These are phyloP conservation scores for Aspergillus panamensis DNA, from an alignment of 495 filamentous ascomycete species.

Conservation along the genomic window DNA sequence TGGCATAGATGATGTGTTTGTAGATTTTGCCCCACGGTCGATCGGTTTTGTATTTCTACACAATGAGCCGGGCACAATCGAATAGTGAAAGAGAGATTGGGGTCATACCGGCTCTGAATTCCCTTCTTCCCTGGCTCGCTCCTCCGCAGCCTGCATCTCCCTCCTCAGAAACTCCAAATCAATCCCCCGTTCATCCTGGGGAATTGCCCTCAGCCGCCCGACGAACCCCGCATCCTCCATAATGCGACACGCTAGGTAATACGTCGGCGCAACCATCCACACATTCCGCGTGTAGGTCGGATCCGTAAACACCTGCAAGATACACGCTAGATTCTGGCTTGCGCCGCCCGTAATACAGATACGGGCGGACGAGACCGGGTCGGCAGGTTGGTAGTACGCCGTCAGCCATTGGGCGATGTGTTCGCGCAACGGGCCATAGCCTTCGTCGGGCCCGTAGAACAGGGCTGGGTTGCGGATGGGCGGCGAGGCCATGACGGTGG, in stretches of 20 bases:
- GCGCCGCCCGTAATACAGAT: slow-evolving; percentile 83
- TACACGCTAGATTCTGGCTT: slow-evolving; percentile 66
- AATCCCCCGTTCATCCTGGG: slow-evolving; percentile 71
- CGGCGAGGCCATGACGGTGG: slow-evolving; percentile 54
- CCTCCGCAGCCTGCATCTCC: slow-evolving; percentile 40
- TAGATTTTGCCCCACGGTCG: slow-evolving; percentile 64
- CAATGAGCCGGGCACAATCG: neutral
- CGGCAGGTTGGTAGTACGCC: slow-evolving; percentile 51
- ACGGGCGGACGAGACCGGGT: slow-evolving; percentile 46
- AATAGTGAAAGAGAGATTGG: neutral
- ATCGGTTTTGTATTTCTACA: slow-evolving; percentile 38
- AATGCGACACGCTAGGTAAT: slow-evolving; percentile 71
- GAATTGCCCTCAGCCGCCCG: slow-evolving; percentile 58
- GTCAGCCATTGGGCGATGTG: slow-evolving; percentile 68
- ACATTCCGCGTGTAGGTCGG: slow-evolving; percentile 69
- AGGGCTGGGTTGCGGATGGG: slow-evolving; percentile 55
- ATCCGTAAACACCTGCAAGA: slow-evolving; percentile 74
- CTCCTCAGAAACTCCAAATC: slow-evolving; percentile 58
- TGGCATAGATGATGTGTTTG: slow-evolving; percentile 77
- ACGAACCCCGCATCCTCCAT: slow-evolving; percentile 75
- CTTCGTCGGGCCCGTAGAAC: slow-evolving; percentile 74
- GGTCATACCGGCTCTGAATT: slow-evolving; percentile 40
- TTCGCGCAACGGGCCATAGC: slow-evolving; percentile 61
- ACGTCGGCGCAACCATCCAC: slow-evolving; percentile 78
- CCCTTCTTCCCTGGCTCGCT: slow-evolving; percentile 24